These are phyloP conservation scores for Kurtzmaniella quercitrusa DNA, from an alignment of 1,139 yeast genomes.

Conservation along the genomic window DNA sequence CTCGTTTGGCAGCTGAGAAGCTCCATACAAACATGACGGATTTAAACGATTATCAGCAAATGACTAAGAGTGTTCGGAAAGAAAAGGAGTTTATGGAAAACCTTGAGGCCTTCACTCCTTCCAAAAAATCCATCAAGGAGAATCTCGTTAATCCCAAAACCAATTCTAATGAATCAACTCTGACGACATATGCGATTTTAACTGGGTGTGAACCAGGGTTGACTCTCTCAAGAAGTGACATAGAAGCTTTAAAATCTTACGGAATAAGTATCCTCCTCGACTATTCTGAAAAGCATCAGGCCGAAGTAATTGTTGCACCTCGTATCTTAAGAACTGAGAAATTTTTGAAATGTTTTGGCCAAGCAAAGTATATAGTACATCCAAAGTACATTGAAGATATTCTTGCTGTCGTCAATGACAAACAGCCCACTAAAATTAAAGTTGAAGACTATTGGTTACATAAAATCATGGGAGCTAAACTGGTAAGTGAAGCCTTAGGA, in stretches of 20 bases:
- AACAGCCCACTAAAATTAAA: constrained; percentile 17
- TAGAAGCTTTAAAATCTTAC: constrained; percentile 21
- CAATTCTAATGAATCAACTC: constrained; percentile 8
- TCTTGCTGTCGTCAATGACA: constrained; percentile 17
- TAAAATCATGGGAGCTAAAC: constrained; percentile 23
- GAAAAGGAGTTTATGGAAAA: constrained; percentile 37
- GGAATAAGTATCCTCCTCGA: constrained; percentile 41
- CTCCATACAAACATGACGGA: constrained; percentile 69
- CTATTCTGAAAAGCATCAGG: constrained; percentile 17
- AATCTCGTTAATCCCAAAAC: constrained; percentile 5
- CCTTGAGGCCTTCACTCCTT: constrained; percentile 17
- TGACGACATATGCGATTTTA: constrained; percentile 36
- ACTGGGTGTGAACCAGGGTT: constrained; percentile 61
- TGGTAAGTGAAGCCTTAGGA: constrained; percentile 33
- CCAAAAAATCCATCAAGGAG: constrained; percentile 8
- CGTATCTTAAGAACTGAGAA: constrained; percentile 79
- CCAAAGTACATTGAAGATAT: constrained; percentile 46
- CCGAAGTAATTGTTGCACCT: constrained; percentile 68
- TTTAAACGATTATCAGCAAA: constrained; percentile 54
- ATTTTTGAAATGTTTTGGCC: constrained; percentile 50
- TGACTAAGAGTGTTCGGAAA: constrained; percentile 34
- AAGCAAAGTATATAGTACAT: constrained; percentile 37
- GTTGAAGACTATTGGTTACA: constrained; percentile 34
- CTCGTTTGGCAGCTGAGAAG: constrained; percentile 60
- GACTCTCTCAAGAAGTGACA: constrained; percentile 31